Conservation (phyloP, 768 basidiomycete species). For the Coprinopsis sp. region DNA sequence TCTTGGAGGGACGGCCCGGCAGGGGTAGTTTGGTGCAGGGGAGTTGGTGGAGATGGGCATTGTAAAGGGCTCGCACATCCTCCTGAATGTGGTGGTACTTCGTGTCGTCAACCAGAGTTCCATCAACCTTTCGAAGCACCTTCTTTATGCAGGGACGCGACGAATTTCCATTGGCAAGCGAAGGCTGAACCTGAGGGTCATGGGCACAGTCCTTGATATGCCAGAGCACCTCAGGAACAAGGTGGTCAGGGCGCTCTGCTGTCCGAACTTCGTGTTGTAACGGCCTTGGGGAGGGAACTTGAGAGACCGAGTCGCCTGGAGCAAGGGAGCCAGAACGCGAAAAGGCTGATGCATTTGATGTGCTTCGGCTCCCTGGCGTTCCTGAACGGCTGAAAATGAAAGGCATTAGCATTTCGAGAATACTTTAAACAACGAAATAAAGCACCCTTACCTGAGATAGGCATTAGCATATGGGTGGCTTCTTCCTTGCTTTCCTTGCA, state of each 20-base stretch:
- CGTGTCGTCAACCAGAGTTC: neutral
- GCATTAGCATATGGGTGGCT: too few species aligned
- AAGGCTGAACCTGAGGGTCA: neutral
- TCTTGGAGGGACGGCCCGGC: neutral
- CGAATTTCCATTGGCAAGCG: neutral
- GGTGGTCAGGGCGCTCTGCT: neutral
- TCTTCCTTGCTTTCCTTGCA: too few species aligned
- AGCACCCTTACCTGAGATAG: too few species aligned
- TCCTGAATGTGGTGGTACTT: neutral
- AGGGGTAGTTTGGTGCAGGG: neutral
- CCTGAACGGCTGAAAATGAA: neutral
- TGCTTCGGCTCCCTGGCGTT: neutral
- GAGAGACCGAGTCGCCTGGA: neutral
- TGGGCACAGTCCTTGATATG: neutral
- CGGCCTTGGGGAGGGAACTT: neutral
- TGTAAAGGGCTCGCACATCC: neutral
- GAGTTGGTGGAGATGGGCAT: neutral
- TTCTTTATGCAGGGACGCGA: slow-evolving; percentile 1
- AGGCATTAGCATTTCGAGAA: neutral
- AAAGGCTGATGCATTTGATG: neutral
- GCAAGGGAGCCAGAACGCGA: neutral
- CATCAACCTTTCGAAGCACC: slow-evolving; percentile 1
- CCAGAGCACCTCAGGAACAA: neutral
- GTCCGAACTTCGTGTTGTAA: neutral
- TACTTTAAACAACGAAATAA: too few species aligned